Base-by-base conservation (phyloP, 73 alveolate species). In the Effrenium voratum region DNA sequence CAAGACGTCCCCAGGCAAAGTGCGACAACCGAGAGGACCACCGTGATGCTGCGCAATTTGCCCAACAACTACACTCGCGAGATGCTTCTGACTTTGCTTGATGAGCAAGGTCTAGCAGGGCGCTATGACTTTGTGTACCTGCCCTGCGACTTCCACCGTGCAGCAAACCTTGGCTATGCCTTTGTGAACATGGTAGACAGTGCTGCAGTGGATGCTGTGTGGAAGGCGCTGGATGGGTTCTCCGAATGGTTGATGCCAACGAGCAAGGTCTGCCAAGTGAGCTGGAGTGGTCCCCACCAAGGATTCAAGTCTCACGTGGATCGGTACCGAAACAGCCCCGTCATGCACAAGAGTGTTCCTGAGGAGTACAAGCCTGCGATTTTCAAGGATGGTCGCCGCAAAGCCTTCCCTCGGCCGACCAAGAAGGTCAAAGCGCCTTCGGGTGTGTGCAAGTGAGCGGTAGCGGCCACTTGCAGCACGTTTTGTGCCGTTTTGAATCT, bases 151-250 rank as follows among this genome's bases (percentile, higher is more conserved):
- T 99, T 83, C 95, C 55, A 99, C 99, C 99, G 99, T 94, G 99
- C 99, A 66, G 99, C 99, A 98, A 99, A 99, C 99, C 99, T 99
- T 91, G 99, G 99, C 26, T 99, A 99, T 98, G 99, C 99, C 30
- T 99, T 99, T 99, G 99, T 99, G 93, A 99, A 99, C 99, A 99
- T 99, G 96, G 99, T 99, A 44, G 99, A 99, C 77, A 92, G 99
- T 46, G 99, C 95, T 57, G 99, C 99, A 94, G 99, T 99, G 22
- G 99, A 99, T 24, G 96, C 95, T 44, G 99, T 99, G 93, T 99
- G 99, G 98, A 99, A 99, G 76, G 99, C 99, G 80, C 99, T 99
- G 93, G 99, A 99, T 90, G 99, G 99, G 81, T 90, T 90, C 57
- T n/a, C 85, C 0, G 88, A 45, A 28, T 90, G 97, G 97, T 36